Base-by-base conservation (phyloP, 129 eudicot species). In the Heracleum sosnowskyi region DNA sequence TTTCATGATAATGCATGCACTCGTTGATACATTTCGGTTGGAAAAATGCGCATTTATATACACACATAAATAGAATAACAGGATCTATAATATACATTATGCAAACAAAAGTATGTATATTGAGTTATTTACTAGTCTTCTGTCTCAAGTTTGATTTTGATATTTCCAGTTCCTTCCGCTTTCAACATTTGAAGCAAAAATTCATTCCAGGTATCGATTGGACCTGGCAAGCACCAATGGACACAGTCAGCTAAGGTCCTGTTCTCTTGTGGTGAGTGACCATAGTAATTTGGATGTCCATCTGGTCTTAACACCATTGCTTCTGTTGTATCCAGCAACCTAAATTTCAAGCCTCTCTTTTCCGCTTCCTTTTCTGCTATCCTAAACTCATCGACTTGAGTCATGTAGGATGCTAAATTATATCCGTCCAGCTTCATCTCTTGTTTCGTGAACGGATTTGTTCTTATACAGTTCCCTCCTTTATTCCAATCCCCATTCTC, bases 391-490 rank as follows among this genome's bases (percentile, higher is more conserved):
- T 86, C 86, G 26, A 87, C 83, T 82, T 90, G 95, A 78, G 91
- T 81, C 63, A 49, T 53, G 68, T 87, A 85, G 80, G 86, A 79
- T 77, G 82, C 73, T 82, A 87, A 46, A 76, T 77, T 68, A 40
- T 79, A 87, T 45, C 86, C 84, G 10, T 87, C 89, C 4, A 87
- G 78, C 81, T 36, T 78, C 87, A 83, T 86, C 47, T 90, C 91
- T 42, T 83, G 47, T n/a, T 55, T 85, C 6, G 66, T 42, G 34
- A 75, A 84, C 4, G 95, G 94, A 29, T 69, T 78, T 55, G 86
- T 90, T 79, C 94, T 80, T 10, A 75, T 35, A 28, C 95, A 90
- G 26, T 84, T 78, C 37, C 95, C 95, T 17, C 95, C 95, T 0
- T 81, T 80, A 42, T 90, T 78, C 77, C 83, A 90, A 6, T 81